Evolutionary conservation across 2,329 filamentous ascomycete species (phyloP).

Genomic region (Beauveria caledonica): DNA sequence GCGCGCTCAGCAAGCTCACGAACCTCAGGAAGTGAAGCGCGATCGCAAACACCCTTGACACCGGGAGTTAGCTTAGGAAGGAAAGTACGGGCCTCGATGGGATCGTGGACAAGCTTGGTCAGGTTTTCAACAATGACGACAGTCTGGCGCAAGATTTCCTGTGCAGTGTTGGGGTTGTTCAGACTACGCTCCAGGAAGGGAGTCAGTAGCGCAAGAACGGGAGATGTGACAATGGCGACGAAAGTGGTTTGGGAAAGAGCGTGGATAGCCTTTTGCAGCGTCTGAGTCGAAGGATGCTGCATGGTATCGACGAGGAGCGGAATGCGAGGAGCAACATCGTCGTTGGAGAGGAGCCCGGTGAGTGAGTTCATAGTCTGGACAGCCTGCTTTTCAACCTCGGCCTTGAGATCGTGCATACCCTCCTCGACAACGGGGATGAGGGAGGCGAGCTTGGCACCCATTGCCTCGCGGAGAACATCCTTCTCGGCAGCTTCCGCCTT

Average conservation of each 20-base stretch:
- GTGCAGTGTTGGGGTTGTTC: conserved; percentile 81
- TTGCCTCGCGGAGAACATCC: conserved; percentile 79
- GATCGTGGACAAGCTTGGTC: conserved; percentile 94
- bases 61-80: conserved; percentile 89
- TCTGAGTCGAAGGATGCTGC: conserved; percentile 84
- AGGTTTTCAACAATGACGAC: conserved; percentile 96
- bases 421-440: conserved; percentile 86
- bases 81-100: conserved; percentile 89
- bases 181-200: conserved; percentile 90
- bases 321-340: conserved; percentile 89
- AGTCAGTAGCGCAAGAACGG: conserved; percentile 87
- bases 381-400: conserved; percentile 82
- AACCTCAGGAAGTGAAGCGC: conserved; percentile 89
- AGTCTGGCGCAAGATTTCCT: conserved; percentile 92
- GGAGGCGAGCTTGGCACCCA: conserved; percentile 79
- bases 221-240: conserved; percentile 90
- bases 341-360: conserved; percentile 85
- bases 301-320: conserved; percentile 90
- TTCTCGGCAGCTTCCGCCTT: conserved; percentile 81
- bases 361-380: conserved; percentile 85
- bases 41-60: conserved; percentile 79
- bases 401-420: conserved; percentile 95
- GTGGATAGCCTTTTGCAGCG: conserved; percentile 91
- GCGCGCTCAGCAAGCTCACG: conserved; percentile 81
- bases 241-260: conserved; percentile 98